Conservation (phyloP, 1,139 yeast genomes). For the Lodderomyces beijingensis region DNA sequence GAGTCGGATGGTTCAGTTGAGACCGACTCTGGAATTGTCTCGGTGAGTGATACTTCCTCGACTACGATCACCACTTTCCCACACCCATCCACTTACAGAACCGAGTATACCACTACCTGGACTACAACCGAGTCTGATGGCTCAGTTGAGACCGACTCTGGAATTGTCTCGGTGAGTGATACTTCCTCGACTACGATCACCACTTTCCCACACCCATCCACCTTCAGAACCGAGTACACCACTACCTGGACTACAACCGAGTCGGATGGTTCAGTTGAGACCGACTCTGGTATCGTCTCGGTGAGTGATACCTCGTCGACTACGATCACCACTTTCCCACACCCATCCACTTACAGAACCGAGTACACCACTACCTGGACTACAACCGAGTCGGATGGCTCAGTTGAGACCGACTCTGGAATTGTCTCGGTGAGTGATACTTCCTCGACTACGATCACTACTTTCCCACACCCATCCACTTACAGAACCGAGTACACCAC, state of each 20-base stretch:
- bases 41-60: constrained; percentile 4
- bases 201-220: constrained; percentile 4
- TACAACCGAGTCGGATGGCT: constrained; percentile 13
- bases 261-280: constrained; percentile 10
- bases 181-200: constrained; percentile 6
- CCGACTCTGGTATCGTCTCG: constrained; percentile 15
- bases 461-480: constrained; percentile 12
- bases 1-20: constrained; percentile 13
- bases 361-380: constrained; percentile 11
- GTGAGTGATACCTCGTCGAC: constrained; percentile 5
- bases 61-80: constrained; percentile 5
- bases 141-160: constrained; percentile 6
- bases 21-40: constrained; percentile 11
- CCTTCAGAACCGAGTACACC: constrained; percentile 11
- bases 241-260: constrained; percentile 15
- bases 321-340: constrained; percentile 7
- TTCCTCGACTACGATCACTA: constrained; percentile 7
- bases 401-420: constrained; percentile 11
- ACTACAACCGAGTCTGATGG: constrained; percentile 6
- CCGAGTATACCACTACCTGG: constrained; percentile 5
- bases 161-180: constrained; percentile 3
- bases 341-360: constrained; percentile 1
- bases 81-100: not conserved
- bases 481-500: constrained; percentile 17
- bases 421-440: constrained; percentile 6